Conservation (phyloP, 1,284 basidiomycete species). For the Microbotryum saponariae region DNA sequence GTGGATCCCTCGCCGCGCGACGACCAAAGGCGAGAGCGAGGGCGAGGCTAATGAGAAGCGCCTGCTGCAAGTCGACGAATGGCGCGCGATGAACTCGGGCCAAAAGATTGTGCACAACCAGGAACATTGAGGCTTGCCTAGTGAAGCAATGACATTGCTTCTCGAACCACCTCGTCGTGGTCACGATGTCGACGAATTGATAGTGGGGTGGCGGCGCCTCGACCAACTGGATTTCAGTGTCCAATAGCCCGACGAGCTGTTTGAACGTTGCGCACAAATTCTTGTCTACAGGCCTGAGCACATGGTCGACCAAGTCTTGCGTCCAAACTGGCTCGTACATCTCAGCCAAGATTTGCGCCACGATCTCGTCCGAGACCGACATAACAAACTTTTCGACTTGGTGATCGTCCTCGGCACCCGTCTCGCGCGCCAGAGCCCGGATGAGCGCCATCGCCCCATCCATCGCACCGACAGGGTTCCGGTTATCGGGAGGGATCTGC, state of each 20-base stretch:
- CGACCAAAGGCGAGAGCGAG: conserved; percentile 64
- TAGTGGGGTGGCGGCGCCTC: conserved; percentile 19
- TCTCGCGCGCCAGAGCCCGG: neutral
- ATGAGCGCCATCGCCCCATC: neutral
- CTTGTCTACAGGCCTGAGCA: conserved; percentile 2
- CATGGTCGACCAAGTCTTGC: neutral
- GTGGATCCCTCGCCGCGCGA: conserved; percentile 47
- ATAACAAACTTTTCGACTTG: conserved; percentile 17
- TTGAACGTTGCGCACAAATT: conserved; percentile 5
- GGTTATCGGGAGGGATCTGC: neutral
- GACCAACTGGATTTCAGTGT: neutral
- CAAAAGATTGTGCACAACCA: conserved; percentile 66
- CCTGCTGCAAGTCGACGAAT: conserved; percentile 78
- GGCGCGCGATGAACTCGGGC: conserved; percentile 58
- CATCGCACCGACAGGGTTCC: conserved; percentile 39
- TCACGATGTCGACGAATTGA: conserved; percentile 41
- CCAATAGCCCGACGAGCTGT: neutral
- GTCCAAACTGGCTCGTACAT: conserved; percentile 16
- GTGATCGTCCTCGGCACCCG: conserved; percentile 15
- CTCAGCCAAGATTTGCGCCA: conserved; percentile 29
- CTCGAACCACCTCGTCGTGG: conserved; percentile 42
- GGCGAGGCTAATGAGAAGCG: conserved; percentile 64
- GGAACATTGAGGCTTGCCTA: conserved; percentile 51
- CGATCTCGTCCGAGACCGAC: conserved; percentile 29
- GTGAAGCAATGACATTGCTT: conserved; percentile 4